Percentiles rank a stretch among this genome's conserved stretches.
These are phyloP conservation scores for Sphaerulina populicola DNA, from an alignment of 2,329 filamentous ascomycete species.

Conservation along the genomic window DNA sequence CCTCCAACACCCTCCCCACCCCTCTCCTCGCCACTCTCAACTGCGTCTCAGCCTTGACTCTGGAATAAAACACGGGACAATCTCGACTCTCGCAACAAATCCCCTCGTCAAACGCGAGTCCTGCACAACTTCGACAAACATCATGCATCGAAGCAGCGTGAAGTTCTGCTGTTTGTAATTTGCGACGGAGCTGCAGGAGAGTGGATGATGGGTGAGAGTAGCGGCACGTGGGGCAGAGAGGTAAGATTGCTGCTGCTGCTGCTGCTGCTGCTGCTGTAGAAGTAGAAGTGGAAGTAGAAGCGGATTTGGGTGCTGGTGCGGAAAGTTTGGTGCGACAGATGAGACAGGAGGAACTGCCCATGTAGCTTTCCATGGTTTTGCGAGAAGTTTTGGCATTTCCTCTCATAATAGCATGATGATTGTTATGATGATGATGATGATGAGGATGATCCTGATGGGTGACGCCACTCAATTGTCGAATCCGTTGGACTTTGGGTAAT, in stretches of 20 bases:
- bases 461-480: slow-evolving; percentile 49
- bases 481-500: slow-evolving; percentile 82
- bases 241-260: too few relatives aligned
- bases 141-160: slow-evolving; percentile 56
- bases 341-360: slow-evolving; percentile 70
- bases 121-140: slow-evolving; percentile 74
- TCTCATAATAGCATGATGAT: slow-evolving; percentile 9
- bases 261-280: too few relatives aligned
- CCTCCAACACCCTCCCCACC: slow-evolving; percentile 37
- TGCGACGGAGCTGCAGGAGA: slow-evolving; percentile 54
- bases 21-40: slow-evolving; percentile 35
- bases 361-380: slow-evolving; percentile 87
- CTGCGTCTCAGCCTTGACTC: slow-evolving; percentile 54
- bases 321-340: slow-evolving; percentile 60
- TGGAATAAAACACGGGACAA: slow-evolving; percentile 83
- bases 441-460: slow-evolving; percentile 6
- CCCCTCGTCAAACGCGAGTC: slow-evolving; percentile 62
- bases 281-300: slow-evolving; percentile 5
- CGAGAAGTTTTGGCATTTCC: slow-evolving; percentile 13
- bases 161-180: slow-evolving; percentile 56
- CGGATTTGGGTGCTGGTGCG: slow-evolving; percentile 23
- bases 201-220: slow-evolving; percentile 48
- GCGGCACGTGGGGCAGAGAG: slow-evolving; percentile 54
- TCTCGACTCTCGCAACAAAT: slow-evolving; percentile 85
- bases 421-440: too few relatives aligned